Conservation (phyloP, 805 yeast genomes). For the Wickerhamiella hasegawae region DNA sequence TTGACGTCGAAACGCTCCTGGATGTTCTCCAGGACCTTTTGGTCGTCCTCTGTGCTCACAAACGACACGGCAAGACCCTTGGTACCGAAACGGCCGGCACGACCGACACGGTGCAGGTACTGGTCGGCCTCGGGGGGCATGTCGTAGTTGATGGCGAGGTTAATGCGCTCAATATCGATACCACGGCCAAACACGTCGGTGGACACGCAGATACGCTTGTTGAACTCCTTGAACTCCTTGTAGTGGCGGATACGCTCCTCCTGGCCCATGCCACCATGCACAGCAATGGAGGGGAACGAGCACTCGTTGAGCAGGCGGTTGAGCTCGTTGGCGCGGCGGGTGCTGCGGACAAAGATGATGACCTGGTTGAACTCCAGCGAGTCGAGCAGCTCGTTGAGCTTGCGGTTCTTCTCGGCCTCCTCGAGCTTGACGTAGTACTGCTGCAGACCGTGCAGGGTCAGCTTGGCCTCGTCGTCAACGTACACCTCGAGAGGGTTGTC, state of each 20-base stretch:
- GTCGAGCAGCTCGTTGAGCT: conserved; percentile 81
- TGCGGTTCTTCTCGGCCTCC: conserved; percentile 86
- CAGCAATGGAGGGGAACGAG: conserved; percentile 94
- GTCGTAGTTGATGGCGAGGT: conserved; percentile 94
- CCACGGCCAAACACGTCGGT: conserved; percentile 99
- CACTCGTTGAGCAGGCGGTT: conserved; percentile 78
- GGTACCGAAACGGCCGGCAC: conserved; percentile 99
- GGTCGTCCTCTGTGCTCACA: conserved; percentile 73
- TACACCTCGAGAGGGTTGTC: conserved; percentile 94
- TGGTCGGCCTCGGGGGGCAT: conserved; percentile 94
- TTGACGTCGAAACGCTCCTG: conserved; percentile 97
- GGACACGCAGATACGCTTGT: conserved; percentile 95
- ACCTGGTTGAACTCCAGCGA: conserved; percentile 95
- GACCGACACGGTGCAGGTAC: conserved; percentile 96
- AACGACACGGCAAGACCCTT: conserved; percentile 93
- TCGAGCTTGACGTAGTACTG: conserved; percentile 83
- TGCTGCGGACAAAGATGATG: conserved; percentile 84
- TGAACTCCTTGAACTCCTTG: conserved; percentile 92
- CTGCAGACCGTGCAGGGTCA: conserved; percentile 94
- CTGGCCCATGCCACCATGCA: conserved; percentile 89
- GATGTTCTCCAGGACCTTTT: conserved; percentile 76
- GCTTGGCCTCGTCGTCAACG: conserved; percentile 94
- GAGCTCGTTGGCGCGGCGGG: conserved; percentile 82
- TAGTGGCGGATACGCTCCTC: conserved; percentile 96
- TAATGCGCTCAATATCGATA: conserved; percentile 97